Evolutionary conservation across 768 basidiomycete genomes (phyloP), one percentile per base, ranked within the genome.

Genomic region (Paxillus rubicundulus): DNA sequence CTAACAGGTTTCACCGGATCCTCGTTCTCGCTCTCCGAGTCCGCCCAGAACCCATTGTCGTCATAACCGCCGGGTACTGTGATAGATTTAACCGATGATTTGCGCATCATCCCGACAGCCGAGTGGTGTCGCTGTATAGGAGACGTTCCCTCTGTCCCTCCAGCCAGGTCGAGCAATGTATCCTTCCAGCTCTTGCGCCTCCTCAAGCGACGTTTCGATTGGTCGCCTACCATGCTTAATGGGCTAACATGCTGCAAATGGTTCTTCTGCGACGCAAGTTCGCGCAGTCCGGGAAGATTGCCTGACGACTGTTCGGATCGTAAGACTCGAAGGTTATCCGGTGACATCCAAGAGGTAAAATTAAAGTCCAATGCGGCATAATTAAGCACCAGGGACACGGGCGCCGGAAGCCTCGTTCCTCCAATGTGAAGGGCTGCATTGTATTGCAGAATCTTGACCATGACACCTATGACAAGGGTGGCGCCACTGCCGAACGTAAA

Each of bases 361-460:
- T 98, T 98, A 75, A 99, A 98, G 69, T 98, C 95, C 41, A 98
- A 79, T 21, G 89, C 89, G 0, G 95, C 83, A 69, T 98, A 99
- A 59, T 84, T 92, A 49, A 96, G 81, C 27, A 97, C 85, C 52
- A 98, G 76, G 1, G 89, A 89, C 36, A 87, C 72, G 1, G 97
- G 97, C 16, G 81, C 75, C 1, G 86, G 88, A 30, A 96, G 75
- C 18, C 67, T 73, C 14, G 68, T 72, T 55, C 70, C 55, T 42
- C 62, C 58, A 38, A 58, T 55, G 12, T 70, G 58, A 5, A 70
- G 49, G 6, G 48, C 34, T 27, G 71, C 65, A 55, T 67, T 81
- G 54, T 72, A 76, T 70, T 98, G 93, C 38, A 98, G 73, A 34
- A 94, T 82, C 72, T 86, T 90, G 71, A 92, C 76, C 67, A 97